phyloP scores from a whole-genome alignment of 805 yeast genomes.

The Wickerhamiella kurtzmanii region DNA sequence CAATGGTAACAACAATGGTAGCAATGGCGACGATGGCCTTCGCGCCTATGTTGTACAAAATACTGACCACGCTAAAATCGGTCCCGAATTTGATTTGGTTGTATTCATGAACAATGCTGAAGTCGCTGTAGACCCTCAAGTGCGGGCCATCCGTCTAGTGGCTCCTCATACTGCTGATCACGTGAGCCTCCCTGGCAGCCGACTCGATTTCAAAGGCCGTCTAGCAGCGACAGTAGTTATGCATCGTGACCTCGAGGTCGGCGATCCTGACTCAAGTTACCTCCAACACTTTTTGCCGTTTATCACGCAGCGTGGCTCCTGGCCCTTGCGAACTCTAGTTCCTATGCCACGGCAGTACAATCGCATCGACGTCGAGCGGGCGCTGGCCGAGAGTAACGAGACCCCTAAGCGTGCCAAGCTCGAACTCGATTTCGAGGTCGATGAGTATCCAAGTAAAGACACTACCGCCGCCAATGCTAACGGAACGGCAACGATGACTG shows the following conservation, averaged over 20 bases:
- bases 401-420: neutral
- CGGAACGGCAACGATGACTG: too few species aligned
- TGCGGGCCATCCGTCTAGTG: neutral
- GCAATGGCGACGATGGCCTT: neutral
- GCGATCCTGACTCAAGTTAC: neutral
- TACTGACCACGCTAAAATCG: neutral
- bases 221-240: neutral
- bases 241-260: neutral
- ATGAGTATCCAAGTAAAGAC: neutral
- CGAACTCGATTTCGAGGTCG: neutral
- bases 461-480: neutral
- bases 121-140: neutral
- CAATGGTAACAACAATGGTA: neutral
- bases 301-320: neutral
- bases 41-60: neutral
- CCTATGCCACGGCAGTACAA: neutral
- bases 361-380: neutral
- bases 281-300: neutral
- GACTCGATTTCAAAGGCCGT: neutral
- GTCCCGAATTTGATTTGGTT: neutral
- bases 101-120: neutral
- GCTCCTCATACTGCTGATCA: neutral
- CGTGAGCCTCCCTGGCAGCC: neutral
- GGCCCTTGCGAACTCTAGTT: neutral
- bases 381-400: neutral